Percentiles rank a stretch among this genome's conserved stretches.
Evolutionary conservation across 768 basidiomycete genomes (phyloP).

Genomic region (Candolleomyces eurysporus): DNA sequence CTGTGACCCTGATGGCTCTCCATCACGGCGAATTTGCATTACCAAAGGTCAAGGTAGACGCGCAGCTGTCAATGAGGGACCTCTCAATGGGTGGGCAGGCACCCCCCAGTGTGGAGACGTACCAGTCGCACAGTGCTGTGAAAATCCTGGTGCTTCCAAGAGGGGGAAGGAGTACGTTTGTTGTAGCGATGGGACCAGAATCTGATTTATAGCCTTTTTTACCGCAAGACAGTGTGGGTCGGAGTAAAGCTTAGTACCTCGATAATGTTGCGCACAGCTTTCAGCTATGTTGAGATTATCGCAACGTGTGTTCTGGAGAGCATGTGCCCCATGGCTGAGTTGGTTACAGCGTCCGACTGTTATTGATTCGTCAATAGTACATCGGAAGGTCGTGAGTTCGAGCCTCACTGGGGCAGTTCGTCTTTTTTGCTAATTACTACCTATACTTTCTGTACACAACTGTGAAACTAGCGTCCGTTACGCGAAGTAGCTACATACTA

Average conservation of each 20-base stretch:
- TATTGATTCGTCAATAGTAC: slow-evolving; percentile 14
- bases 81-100: slow-evolving; percentile 56
- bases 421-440: too few species aligned
- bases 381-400: slow-evolving; percentile 73
- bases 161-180: slow-evolving; percentile 78
- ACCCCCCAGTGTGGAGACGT: slow-evolving; percentile 70
- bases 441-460: too few species aligned
- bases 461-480: too few species aligned
- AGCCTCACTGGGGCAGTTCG: slow-evolving; percentile 58
- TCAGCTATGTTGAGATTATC: too few species aligned
- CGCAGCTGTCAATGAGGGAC: slow-evolving; percentile 52
- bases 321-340: slow-evolving; percentile 70
- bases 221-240: too few species aligned
- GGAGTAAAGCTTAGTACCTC: too few species aligned
- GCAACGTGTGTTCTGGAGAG: too few species aligned
- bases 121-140: slow-evolving; percentile 84
- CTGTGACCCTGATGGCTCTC: slow-evolving; percentile 81
- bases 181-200: slow-evolving; percentile 65
- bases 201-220: neutral
- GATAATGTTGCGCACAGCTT: too few species aligned
- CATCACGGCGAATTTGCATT: slow-evolving; percentile 79
- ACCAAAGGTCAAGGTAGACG: slow-evolving; percentile 67
- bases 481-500: too few species aligned
- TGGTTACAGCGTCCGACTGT: slow-evolving; percentile 80
- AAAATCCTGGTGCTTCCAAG: slow-evolving; percentile 79